A percentile compares a stretch with the other conserved stretches of the same genome.
phyloP scores from a whole-genome alignment of 1,284 basidiomycete genomes.

The Trichosporon inkin region DNA sequence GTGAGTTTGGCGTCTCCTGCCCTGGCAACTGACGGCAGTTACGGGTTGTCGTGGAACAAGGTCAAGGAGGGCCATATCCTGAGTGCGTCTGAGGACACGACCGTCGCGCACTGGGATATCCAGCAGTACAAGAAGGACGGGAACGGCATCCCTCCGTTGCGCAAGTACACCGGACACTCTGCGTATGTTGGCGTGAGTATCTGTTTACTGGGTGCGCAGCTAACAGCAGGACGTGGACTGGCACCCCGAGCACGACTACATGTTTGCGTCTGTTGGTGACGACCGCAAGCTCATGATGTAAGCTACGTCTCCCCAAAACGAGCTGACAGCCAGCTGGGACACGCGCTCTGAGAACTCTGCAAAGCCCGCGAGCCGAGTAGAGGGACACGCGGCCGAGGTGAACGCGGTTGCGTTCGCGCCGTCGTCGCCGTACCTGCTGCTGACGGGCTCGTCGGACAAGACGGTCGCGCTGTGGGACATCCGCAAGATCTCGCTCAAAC shows the following conservation, averaged over 20 bases:
- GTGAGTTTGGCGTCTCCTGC: constrained; percentile 53
- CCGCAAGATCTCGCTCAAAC: constrained; percentile 69
- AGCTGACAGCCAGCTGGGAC: constrained; percentile 70
- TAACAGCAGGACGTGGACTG: constrained; percentile 86
- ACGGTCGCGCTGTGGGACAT: constrained; percentile 87
- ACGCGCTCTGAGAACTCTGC: constrained; percentile 62
- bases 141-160: constrained; percentile 71
- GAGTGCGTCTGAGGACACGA: constrained; percentile 92
- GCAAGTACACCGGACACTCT: constrained; percentile 79
- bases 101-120: constrained; percentile 94
- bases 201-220: not conserved
- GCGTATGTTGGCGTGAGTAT: constrained; percentile 77
- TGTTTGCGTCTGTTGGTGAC: constrained; percentile 96
- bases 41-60: constrained; percentile 90
- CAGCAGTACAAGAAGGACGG: constrained; percentile 81
- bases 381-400: constrained; percentile 88
- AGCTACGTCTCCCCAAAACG: constrained; percentile 32
- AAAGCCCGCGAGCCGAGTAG: constrained; percentile 67
- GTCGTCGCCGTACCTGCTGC: constrained; percentile 71
- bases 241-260: constrained; percentile 76
- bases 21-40: constrained; percentile 55
- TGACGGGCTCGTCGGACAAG: constrained; percentile 95
- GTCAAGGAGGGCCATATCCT: constrained; percentile 76
- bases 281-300: constrained; percentile 91
- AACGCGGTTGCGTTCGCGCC: constrained; percentile 88